phyloP scores from a whole-genome alignment of 2,329 filamentous ascomycete genomes.

The Drechslerella coelobrocha region DNA sequence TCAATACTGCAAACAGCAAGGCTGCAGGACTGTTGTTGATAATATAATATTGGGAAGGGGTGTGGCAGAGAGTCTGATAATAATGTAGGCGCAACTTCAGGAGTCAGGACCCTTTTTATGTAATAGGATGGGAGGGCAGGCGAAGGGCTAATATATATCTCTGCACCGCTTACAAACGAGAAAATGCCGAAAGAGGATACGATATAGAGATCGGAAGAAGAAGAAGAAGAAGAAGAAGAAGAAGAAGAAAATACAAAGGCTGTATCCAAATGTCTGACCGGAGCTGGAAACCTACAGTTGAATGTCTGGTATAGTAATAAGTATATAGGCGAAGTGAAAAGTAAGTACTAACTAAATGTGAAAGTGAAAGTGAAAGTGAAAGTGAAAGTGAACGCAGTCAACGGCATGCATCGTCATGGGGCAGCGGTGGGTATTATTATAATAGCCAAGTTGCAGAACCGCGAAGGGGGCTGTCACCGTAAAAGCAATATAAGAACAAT shows the following conservation, averaged over 20 bases:
- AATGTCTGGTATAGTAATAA: too few relatives aligned
- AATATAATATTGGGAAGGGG: neutral
- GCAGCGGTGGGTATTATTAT: neutral
- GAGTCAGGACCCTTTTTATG: too few relatives aligned
- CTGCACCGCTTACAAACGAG: too few relatives aligned
- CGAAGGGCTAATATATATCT: neutral
- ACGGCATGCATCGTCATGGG: constrained; percentile 1
- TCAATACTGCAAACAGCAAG: constrained; percentile 44
- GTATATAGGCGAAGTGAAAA: neutral
- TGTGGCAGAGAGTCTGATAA: neutral
- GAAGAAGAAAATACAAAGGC: constrained; percentile 4
- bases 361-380: constrained; percentile 1
- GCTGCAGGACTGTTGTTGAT: neutral
- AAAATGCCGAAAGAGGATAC: constrained; percentile 7
- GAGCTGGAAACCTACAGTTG: neutral
- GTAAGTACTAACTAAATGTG: neutral
- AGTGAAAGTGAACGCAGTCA: neutral
- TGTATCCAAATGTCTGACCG: neutral
- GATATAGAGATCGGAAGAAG: neutral
- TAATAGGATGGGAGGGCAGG: too few relatives aligned
- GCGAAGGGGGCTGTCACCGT: neutral
- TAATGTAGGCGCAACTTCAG: constrained; percentile 12
- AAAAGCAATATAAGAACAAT: too few relatives aligned
- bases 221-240: constrained; percentile 6
- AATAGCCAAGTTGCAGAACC: too few relatives aligned